Evolutionary conservation across 257 asterid genomes (phyloP).

Genomic region (Solanum boliviense): DNA sequence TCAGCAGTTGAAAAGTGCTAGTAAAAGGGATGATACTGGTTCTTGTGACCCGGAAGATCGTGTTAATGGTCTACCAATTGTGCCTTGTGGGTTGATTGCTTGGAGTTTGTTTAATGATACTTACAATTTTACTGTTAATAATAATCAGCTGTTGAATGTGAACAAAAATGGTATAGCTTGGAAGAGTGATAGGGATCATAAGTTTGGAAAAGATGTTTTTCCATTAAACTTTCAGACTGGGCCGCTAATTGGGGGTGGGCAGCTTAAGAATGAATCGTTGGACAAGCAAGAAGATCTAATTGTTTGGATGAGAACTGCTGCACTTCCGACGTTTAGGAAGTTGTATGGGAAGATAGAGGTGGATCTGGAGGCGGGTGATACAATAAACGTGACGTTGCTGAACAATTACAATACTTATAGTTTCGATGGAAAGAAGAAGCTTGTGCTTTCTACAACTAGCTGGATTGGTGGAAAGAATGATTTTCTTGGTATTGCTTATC

Average conservation of each 20-base stretch:
- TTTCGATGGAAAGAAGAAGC: constrained; percentile 27
- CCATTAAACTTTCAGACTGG: constrained; percentile 77
- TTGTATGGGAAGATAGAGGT: constrained; percentile 26
- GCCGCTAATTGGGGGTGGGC: constrained; percentile 52
- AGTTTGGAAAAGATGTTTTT: constrained; percentile 70
- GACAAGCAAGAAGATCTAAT: constrained; percentile 23
- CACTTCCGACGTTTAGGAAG: constrained; percentile 32
- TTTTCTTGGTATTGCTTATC: constrained; percentile 30
- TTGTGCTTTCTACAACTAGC: constrained; percentile 29
- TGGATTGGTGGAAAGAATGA: constrained; percentile 32
- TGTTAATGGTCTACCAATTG: constrained; percentile 40
- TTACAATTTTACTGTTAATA: constrained; percentile 32
- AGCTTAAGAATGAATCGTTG: constrained; percentile 13
- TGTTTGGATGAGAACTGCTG: constrained; percentile 40
- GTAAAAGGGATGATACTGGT: constrained; percentile 19
- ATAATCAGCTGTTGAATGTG: constrained; percentile 27
- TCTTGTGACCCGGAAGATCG: constrained; percentile 75
- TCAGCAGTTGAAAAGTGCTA: constrained; percentile 54
- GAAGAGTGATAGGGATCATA: constrained; percentile 91
- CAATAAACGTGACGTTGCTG: constrained; percentile 1
- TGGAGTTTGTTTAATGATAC: constrained; percentile 97
- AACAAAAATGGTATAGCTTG: constrained; percentile 72
- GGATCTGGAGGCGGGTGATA: constrained; percentile 9
- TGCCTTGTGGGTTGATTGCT: constrained; percentile 98
- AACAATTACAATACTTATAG: constrained; percentile 31